Evolutionary conservation across 148 eudicot genomes (phyloP).

Genomic region (Beta vulgaris): DNA sequence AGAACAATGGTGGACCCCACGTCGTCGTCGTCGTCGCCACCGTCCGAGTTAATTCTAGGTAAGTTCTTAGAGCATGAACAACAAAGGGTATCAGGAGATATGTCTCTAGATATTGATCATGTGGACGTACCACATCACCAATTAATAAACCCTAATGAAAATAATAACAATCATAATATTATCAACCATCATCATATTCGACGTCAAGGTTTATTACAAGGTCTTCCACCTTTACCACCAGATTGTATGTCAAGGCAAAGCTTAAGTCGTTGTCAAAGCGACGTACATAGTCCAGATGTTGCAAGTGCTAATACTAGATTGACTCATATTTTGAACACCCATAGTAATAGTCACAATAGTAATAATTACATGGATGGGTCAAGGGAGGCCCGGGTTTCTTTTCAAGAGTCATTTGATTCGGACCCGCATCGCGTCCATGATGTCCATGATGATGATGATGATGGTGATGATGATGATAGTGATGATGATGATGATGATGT

Average conservation of each 20-base stretch:
- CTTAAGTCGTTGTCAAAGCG: constrained; percentile 26
- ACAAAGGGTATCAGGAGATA: constrained; percentile 36
- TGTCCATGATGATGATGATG: not conserved
- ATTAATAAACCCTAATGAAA: too few relatives aligned
- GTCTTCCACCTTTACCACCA: constrained; percentile 38
- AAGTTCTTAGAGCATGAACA: constrained; percentile 30
- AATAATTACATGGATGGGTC: constrained; percentile 15
- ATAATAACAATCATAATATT: not conserved
- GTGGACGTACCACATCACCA: too few relatives aligned
- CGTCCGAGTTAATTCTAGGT: constrained; percentile 37
- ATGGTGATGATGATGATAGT: constrained; percentile 12
- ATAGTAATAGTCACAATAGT: not conserved
- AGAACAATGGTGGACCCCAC: not conserved
- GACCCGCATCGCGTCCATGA: not conserved
- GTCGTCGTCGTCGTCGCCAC: constrained; percentile 29
- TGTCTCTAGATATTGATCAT: constrained; percentile 41
- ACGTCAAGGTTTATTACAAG: constrained; percentile 24
- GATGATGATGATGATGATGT: constrained; percentile 10
- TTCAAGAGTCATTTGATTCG: constrained; percentile 26
- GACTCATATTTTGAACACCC: not conserved
- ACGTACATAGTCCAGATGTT: constrained; percentile 25
- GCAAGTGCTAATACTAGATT: not conserved
- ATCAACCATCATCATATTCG: constrained; percentile 12
- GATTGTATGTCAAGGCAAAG: constrained; percentile 18
- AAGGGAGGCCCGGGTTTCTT: constrained; percentile 35